Conservation (phyloP, 345 rosid species). For the Bretschneidera sinensis region DNA sequence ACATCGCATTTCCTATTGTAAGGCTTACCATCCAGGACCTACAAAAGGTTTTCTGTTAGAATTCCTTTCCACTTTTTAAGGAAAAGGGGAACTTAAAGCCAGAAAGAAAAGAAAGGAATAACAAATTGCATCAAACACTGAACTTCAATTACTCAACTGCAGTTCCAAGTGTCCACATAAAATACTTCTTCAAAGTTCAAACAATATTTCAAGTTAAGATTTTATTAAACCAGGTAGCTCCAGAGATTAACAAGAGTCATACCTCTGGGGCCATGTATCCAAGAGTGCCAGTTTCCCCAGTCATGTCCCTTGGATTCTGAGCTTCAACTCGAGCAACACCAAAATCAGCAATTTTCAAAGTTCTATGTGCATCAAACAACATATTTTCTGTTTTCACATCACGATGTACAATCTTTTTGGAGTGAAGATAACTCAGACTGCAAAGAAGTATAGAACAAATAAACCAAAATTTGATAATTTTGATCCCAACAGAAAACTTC, state of each 20-base stretch:
- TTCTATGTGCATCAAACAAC: conserved; percentile 60
- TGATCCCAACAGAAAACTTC: neutral
- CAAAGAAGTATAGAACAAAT: conserved; percentile 9
- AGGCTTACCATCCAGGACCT: conserved; percentile 86
- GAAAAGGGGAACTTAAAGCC: neutral
- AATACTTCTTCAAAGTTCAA: neutral
- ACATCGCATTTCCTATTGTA: conserved; percentile 82
- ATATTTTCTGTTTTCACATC: conserved; percentile 84
- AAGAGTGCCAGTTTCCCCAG: conserved; percentile 85
- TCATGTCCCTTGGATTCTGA: conserved; percentile 85
- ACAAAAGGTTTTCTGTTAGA: conserved; percentile 14
- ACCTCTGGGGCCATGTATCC: conserved; percentile 96
- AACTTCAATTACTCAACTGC: neutral
- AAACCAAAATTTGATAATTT: neutral
- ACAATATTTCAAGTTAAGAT: neutral
- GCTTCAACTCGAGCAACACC: conserved; percentile 91
- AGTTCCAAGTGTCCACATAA: neutral
- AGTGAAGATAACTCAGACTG: conserved; percentile 80
- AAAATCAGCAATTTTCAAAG: conserved; percentile 72
- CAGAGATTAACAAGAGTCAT: neutral
- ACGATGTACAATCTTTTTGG: conserved; percentile 66
- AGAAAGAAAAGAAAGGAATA: neutral
- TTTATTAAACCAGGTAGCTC: neutral
- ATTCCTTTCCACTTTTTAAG: neutral
- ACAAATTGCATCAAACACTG: neutral